Base-by-base conservation (phyloP, 768 basidiomycete genomes). In the Lanmaoa pseudosensibilis region DNA sequence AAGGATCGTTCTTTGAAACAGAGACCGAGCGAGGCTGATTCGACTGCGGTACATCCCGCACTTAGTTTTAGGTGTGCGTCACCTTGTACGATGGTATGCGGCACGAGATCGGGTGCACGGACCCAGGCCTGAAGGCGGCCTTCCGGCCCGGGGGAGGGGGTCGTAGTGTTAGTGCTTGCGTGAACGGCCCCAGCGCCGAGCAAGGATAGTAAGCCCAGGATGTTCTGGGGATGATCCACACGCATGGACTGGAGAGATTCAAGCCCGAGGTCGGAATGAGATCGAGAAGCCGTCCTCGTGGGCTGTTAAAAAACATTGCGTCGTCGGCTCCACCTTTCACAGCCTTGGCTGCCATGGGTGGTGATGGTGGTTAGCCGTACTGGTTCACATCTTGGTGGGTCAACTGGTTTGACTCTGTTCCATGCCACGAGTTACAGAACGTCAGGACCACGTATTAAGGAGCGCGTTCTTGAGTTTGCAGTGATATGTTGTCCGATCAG, bases 1-100 rank as follows among this genome's bases (percentile, higher is more conserved):
- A 56, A 56, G 2, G 56, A 30, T 10, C 43, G 32, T 46, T 49
- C 41, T 21, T 57, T 49, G 40, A 57, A 38, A 32, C 40, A 41
- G 15, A 47, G 38, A 21, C 45, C 54, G 8, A 47, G 34, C 19
- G 32, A 47, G 11, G 46, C 53, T 1, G 56, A 46, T 9, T 30
- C 19, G 2, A 36, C 23, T 1, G 25, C 1, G 2, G 33, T 13
- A 30, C 45, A 56, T 25, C 52, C 52, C n/a, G 18, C 23, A 8
- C 21, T 33, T 13, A 27, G 13, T 32, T 30, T 55, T 15, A 55
- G n/a, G 18, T 32, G 27, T 1, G 33, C 44, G 3, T 40, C 41
- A 5, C 43, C 55, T 43, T 55, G 55, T 45, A 54, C 4, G 41
- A 54, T 11, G 5, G 34, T 34, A 6, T 2, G 13, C 8, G 53